Base-by-base conservation (phyloP, 2,329 filamentous ascomycete species). In the Nigrograna mackinnonii region DNA sequence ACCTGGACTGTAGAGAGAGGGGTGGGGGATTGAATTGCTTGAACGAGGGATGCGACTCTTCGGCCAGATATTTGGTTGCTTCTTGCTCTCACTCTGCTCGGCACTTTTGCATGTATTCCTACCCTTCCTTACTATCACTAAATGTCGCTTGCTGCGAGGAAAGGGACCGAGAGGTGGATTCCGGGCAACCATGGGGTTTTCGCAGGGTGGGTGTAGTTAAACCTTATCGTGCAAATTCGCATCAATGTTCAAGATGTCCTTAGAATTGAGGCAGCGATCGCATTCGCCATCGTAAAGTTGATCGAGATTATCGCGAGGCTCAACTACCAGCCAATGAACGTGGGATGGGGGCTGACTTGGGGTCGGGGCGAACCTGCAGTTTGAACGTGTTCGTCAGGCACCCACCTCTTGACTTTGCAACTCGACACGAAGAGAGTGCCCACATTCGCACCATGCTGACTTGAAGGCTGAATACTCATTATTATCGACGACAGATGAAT, bases 121-220 rank as follows among this genome's bases (percentile, higher is more conserved):
- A 66, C 47, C 42, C 54, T 63, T 64, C 57, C 44, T 59, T 65
- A 66, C 64, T 64, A 54, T 67, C 64, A 64, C 64, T 67, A 62
- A 67, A 55, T 49, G 49, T 58, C 39, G 52, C 53, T 61, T 55
- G 37, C 37, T 34, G 47, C 50, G 41, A 48, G 45, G 49, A 42
- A 37, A 33, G 11, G 19, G 20, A 35, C 43, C 18, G 45, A 46
- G 43, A 50, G 24, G 18, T 26, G 35, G 44, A 39, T 28, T 55
- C 46, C 36, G 32, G 36, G 41, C 32, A 33, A 37, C 33, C 47
- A 49, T 35, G 31, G 43, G 43, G 48, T 46, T 50, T 55, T 47
- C 48, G 49, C 39, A 41, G 43, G 46, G 49, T 46, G 43, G 36
- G 24, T n/a, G 49, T 44, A 55, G 43, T 58, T 57, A 60, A n/a